Conservation (phyloP, 768 basidiomycete genomes). For the Pleurotus sapidus region DNA sequence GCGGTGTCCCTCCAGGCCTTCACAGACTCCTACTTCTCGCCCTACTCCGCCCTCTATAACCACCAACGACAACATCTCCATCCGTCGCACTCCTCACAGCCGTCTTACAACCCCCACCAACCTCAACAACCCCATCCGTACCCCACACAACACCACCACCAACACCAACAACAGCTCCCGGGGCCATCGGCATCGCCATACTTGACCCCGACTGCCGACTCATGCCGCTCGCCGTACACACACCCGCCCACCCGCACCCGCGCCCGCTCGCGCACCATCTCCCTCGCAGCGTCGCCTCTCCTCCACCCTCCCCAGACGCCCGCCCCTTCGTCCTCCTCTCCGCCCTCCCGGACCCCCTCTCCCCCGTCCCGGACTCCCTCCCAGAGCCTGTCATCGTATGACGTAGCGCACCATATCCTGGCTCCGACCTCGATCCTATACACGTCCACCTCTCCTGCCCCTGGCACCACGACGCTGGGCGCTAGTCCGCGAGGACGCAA, state of each 20-base stretch:
- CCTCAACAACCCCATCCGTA: neutral
- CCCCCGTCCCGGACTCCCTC: neutral
- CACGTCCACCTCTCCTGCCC: neutral
- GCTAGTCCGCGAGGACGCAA: no score
- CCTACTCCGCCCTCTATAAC: no score
- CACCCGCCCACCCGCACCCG: neutral
- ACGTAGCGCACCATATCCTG: neutral
- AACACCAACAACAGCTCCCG: neutral
- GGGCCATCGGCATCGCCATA: neutral
- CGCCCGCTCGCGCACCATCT: neutral
- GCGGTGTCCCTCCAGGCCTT: neutral
- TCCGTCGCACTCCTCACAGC: neutral
- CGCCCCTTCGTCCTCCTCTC: no score
- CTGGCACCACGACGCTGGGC: no score
- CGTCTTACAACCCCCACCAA: neutral
- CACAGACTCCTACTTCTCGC: conserved; percentile 2
- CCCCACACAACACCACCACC: neutral
- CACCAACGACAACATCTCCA: no score
- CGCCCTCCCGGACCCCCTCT: neutral
- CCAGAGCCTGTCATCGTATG: neutral
- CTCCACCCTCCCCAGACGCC: neutral
- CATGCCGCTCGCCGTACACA: neutral
- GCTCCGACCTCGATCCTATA: neutral
- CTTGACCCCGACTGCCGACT: neutral
- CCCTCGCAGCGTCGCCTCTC: neutral